A percentile compares a stretch with the other conserved stretches of the same genome.
phyloP scores from a whole-genome alignment of 495 filamentous ascomycete genomes.

The Hapsidospora chrysogenum region DNA sequence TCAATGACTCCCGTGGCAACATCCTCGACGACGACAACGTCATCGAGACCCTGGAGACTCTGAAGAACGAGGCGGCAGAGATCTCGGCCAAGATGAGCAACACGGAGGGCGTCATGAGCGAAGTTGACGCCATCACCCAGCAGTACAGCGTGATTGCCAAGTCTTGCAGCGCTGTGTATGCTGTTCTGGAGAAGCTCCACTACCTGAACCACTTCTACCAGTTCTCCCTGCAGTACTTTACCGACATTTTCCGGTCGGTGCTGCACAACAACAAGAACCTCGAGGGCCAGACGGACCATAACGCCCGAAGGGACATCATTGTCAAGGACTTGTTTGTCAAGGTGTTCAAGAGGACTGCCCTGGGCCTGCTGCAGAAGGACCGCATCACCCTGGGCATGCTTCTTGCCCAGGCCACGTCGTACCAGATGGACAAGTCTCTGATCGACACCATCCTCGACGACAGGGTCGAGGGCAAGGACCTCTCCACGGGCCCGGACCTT shows the following conservation, averaged over 20 bases:
- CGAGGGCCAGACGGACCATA: slow-evolving; percentile 53
- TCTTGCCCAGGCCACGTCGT: slow-evolving; percentile 83
- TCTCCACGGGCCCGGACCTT: slow-evolving; percentile 48
- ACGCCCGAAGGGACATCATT: slow-evolving; percentile 68
- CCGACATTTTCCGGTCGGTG: slow-evolving; percentile 91
- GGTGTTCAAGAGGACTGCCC: slow-evolving; percentile 80
- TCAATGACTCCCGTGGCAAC: slow-evolving; percentile 95
- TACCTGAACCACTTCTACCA: slow-evolving; percentile 99
- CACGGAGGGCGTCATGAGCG: slow-evolving; percentile 93
- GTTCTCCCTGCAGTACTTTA: slow-evolving; percentile 95
- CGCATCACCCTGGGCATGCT: slow-evolving; percentile 91
- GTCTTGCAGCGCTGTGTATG: slow-evolving; percentile 92
- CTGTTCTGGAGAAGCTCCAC: slow-evolving; percentile 89
- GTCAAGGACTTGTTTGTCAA: slow-evolving; percentile 76
- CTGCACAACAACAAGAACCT: slow-evolving; percentile 67
- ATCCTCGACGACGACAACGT: slow-evolving; percentile 97
- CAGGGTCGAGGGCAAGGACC: slow-evolving; percentile 55
- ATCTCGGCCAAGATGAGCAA: slow-evolving; percentile 92
- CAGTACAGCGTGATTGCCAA: slow-evolving; percentile 85
- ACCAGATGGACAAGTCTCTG: slow-evolving; percentile 77
- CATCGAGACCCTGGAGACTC: slow-evolving; percentile 91
- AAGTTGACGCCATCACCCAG: slow-evolving; percentile 86
- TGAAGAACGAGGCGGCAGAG: slow-evolving; percentile 93
- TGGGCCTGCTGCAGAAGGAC: slow-evolving; percentile 89
- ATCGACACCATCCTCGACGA: slow-evolving; percentile 78